phyloP scores from a whole-genome alignment of 164 flowering plant species.

The Chimonanthus praecox region DNA sequence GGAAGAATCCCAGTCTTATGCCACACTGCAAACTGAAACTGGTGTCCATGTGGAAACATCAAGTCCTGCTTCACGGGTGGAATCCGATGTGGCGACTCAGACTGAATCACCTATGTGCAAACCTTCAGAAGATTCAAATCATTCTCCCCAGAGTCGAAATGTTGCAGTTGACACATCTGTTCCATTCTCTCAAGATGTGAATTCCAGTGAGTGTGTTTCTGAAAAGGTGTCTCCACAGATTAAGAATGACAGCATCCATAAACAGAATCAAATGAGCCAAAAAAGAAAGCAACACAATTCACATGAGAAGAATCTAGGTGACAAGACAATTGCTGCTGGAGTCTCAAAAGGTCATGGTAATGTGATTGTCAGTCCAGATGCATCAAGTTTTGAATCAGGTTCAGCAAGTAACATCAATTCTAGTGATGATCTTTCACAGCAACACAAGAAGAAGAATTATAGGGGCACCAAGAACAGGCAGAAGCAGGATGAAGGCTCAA shows the following conservation, averaged over 20 bases:
- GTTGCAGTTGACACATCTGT: constrained; percentile 16
- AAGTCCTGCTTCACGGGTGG: constrained; percentile 8
- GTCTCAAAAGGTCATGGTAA: constrained; percentile 17
- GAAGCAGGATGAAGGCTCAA: constrained; percentile 39
- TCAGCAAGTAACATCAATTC: constrained; percentile 15
- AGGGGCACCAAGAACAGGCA: constrained; percentile 56
- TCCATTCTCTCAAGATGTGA: constrained; percentile 19
- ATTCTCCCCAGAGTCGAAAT: constrained; percentile 17
- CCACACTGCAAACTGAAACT: constrained; percentile 6
- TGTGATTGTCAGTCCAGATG: constrained; percentile 15
- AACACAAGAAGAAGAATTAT: constrained; percentile 48
- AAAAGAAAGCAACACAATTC: constrained; percentile 45
- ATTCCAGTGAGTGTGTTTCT: constrained; percentile 9
- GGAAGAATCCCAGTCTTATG: constrained; percentile 23
- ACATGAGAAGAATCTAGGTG: constrained; percentile 28
- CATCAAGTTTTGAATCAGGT: constrained; percentile 20
- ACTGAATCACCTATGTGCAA: constrained; percentile 13
- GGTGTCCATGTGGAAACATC: constrained; percentile 13
- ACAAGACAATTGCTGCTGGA: constrained; percentile 25
- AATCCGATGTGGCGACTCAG: constrained; percentile 16
- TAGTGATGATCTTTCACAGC: constrained; percentile 26
- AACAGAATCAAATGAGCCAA: constrained; percentile 44
- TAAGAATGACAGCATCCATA: constrained; percentile 25
- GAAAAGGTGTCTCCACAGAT: constrained; percentile 18
- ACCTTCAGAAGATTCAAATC: constrained; percentile 18